Evolutionary conservation across 2,329 filamentous ascomycete species (phyloP).

Genomic region (Aureobasidium sp.): DNA sequence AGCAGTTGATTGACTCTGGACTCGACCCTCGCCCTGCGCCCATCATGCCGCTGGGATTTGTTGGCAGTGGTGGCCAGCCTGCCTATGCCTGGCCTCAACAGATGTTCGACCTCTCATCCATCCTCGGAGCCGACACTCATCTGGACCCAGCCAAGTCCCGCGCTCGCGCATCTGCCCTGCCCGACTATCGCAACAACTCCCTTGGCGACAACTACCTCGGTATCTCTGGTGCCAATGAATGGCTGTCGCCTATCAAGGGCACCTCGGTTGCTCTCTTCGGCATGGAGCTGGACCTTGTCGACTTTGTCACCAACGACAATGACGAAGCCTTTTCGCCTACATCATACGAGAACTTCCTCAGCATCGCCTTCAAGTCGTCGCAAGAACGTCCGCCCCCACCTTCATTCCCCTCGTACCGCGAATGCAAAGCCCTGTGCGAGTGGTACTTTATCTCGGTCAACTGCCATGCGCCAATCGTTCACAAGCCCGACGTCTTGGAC

Average conservation of each 20-base stretch:
- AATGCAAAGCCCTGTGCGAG: conserved; percentile 62
- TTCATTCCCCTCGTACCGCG: conserved; percentile 55
- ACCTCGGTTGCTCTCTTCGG: conserved; percentile 72
- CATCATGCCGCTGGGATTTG: conserved; percentile 4
- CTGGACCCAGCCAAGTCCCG: conserved; percentile 12
- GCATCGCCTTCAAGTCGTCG: conserved; percentile 53
- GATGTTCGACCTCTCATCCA: conserved; percentile 15
- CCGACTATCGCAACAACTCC: conserved; percentile 40
- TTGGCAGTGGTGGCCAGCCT: neutral
- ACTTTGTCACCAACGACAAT: conserved; percentile 60
- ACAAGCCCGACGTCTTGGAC: conserved; percentile 64
- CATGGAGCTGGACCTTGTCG: conserved; percentile 69
- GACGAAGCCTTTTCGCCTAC: conserved; percentile 56
- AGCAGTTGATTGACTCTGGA: conserved; percentile 54
- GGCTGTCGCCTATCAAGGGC: conserved; percentile 66
- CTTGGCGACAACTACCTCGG: conserved; percentile 60
- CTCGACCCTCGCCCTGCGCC: conserved; percentile 50
- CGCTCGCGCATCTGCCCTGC: conserved; percentile 27
- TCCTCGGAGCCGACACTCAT: conserved; percentile 15
- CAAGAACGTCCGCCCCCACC: conserved; percentile 51
- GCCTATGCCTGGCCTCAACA: conserved; percentile 14
- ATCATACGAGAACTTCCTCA: conserved; percentile 63
- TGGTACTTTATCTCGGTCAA: conserved; percentile 71
- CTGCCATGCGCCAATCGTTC: conserved; percentile 67
- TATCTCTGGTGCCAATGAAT: conserved; percentile 54